Percentiles rank a stretch among this genome's conserved stretches.
These are phyloP conservation scores for Gillenia trifoliata DNA, from an alignment of 306 rosid genomes.

Conservation along the genomic window DNA sequence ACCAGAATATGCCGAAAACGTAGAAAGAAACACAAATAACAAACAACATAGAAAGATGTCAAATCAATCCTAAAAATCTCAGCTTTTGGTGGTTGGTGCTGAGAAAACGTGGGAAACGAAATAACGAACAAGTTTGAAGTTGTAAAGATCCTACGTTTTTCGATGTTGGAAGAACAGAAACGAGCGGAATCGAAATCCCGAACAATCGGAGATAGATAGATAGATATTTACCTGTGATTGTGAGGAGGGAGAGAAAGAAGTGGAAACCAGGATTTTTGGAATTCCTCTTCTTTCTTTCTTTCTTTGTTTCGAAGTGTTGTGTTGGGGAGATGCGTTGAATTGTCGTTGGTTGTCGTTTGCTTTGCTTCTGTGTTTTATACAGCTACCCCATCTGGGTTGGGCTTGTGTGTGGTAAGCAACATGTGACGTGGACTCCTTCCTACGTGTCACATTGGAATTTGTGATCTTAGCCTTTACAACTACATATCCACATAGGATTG, in stretches of 20 bases:
- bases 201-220: neutral
- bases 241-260: neutral
- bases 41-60: neutral
- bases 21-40: neutral
- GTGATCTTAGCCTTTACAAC: neutral
- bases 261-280: neutral
- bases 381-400: neutral
- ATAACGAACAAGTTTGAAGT: neutral
- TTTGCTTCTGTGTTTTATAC: neutral
- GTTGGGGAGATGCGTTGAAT: conserved; percentile 6
- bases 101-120: conserved; percentile 9
- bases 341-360: neutral
- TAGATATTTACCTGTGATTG: neutral
- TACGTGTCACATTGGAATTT: neutral
- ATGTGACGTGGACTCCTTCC: neutral
- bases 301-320: neutral
- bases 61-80: neutral
- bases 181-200: neutral
- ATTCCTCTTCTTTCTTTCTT: neutral
- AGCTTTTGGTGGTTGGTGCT: neutral
- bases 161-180: neutral
- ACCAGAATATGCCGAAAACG: neutral
- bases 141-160: neutral
- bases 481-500: neutral
- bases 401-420: neutral